These are phyloP conservation scores for Tuber aestivum DNA, from an alignment of 495 filamentous ascomycete species.

Conservation along the genomic window DNA sequence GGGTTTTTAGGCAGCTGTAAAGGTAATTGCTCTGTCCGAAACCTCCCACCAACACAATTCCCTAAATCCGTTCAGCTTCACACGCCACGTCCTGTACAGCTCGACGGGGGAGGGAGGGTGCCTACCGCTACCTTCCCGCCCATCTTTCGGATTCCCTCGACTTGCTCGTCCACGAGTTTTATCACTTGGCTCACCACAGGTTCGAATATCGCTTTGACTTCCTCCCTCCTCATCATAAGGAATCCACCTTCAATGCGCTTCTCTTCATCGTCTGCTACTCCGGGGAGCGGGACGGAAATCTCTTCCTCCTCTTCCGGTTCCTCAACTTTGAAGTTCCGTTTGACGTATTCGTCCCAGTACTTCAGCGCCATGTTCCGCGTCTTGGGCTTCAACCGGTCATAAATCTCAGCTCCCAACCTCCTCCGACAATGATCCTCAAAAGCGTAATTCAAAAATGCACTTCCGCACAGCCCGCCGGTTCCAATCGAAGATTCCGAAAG, in stretches of 20 bases:
- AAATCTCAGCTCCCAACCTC: slow-evolving; percentile 52
- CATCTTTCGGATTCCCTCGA: slow-evolving; percentile 55
- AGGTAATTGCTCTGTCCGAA: slow-evolving; percentile 65
- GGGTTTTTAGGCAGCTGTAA: slow-evolving; percentile 58
- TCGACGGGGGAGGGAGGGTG: slow-evolving; percentile 44
- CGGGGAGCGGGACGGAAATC: slow-evolving; percentile 67
- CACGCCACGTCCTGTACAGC: slow-evolving; percentile 46
- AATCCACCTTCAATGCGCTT: slow-evolving; percentile 58
- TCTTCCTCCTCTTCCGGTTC: slow-evolving; percentile 58
- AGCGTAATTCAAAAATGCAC: slow-evolving; percentile 60
- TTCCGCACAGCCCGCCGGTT: slow-evolving; percentile 59
- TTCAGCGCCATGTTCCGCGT: slow-evolving; percentile 66
- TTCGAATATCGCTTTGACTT: slow-evolving; percentile 61
- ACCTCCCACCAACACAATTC: slow-evolving; percentile 63
- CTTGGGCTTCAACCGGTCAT: slow-evolving; percentile 57
- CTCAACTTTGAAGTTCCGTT: slow-evolving; percentile 59
- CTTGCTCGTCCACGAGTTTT: slow-evolving; percentile 57
- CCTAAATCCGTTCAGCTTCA: slow-evolving; percentile 32
- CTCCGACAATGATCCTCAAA: slow-evolving; percentile 61
- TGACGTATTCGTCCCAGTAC: slow-evolving; percentile 62
- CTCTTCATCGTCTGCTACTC: slow-evolving; percentile 61
- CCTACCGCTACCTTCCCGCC: slow-evolving; percentile 57
- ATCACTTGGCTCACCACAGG: slow-evolving; percentile 60
- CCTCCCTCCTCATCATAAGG: slow-evolving; percentile 54
- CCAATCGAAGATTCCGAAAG: slow-evolving; percentile 63